phyloP scores from a whole-genome alignment of 768 basidiomycete species.

The Phlegmacium glaucopus region DNA sequence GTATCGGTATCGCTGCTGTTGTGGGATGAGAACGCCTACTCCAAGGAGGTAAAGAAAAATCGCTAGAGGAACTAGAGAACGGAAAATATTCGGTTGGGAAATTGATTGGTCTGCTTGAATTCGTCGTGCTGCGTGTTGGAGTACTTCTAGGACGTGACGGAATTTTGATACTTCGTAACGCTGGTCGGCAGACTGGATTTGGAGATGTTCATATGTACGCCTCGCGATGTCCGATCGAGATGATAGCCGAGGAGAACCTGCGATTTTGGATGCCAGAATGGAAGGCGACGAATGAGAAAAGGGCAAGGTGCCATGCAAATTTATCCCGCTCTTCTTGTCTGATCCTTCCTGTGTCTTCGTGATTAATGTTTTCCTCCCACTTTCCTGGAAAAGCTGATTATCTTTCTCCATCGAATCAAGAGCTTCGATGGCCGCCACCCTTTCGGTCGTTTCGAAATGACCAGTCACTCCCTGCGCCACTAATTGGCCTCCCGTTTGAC shows the following conservation, averaged over 20 bases:
- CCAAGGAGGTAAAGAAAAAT: slow-evolving; percentile 8
- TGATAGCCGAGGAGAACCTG: not conserved
- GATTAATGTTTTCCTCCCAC: too few species aligned
- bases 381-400: too few species aligned
- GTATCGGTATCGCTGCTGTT: not conserved
- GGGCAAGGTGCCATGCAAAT: too few species aligned
- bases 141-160: slow-evolving; percentile 6
- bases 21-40: slow-evolving; percentile 6
- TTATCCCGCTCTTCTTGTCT: too few species aligned
- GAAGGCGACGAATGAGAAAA: too few species aligned
- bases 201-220: not conserved
- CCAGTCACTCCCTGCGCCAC: not conserved
- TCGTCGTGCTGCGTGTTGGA: slow-evolving; percentile 11
- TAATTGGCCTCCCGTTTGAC: not conserved
- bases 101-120: slow-evolving; percentile 1
- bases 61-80: slow-evolving; percentile 3
- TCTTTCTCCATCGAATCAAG: too few species aligned
- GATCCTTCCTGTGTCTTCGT: too few species aligned
- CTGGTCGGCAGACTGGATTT: not conserved
- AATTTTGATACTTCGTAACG: not conserved
- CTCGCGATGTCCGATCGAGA: too few species aligned
- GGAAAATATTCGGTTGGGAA: slow-evolving; percentile 9
- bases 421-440: too few species aligned
- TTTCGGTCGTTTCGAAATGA: too few species aligned
- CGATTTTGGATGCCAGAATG: too few species aligned